These are phyloP conservation scores for Nicotiana rustica DNA, from an alignment of 305 asterid species.

Conservation along the genomic window DNA sequence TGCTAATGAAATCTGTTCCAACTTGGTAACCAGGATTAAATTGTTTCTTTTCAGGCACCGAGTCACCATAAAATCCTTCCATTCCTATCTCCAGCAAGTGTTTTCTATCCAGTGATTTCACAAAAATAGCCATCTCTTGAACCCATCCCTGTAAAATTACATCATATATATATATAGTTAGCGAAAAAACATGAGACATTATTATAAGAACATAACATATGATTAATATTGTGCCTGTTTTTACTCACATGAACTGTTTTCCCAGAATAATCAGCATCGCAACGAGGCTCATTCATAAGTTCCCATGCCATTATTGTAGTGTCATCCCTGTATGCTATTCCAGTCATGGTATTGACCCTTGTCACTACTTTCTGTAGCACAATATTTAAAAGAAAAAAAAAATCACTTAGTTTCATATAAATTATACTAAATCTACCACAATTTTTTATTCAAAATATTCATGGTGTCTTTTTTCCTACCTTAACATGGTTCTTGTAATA, in stretches of 20 bases:
- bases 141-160: slow-evolving; percentile 63
- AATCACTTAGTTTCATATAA: background rate
- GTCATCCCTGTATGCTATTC: slow-evolving; percentile 31
- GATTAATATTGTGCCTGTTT: background rate
- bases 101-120: slow-evolving; percentile 61
- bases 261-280: slow-evolving; percentile 30
- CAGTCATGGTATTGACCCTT: slow-evolving; percentile 32
- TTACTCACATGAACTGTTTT: slow-evolving; percentile 29
- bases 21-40: slow-evolving; percentile 77
- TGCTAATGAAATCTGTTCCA: slow-evolving; percentile 76
- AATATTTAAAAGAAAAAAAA: background rate
- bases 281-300: slow-evolving; percentile 38
- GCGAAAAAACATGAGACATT: too few relatives aligned
- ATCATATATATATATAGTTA: background rate
- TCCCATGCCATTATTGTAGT: slow-evolving; percentile 36
- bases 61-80: slow-evolving; percentile 90
- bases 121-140: slow-evolving; percentile 73
- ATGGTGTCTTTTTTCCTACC: background rate
- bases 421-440: background rate
- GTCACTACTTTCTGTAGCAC: slow-evolving; percentile 28
- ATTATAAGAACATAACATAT: background rate
- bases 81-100: slow-evolving; percentile 78
- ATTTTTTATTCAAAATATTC: background rate
- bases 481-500: slow-evolving; percentile 56
- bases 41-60: slow-evolving; percentile 59